These are phyloP conservation scores for Stenogyne calaminthoides DNA, from an alignment of 305 asterid species.

Conservation along the genomic window DNA sequence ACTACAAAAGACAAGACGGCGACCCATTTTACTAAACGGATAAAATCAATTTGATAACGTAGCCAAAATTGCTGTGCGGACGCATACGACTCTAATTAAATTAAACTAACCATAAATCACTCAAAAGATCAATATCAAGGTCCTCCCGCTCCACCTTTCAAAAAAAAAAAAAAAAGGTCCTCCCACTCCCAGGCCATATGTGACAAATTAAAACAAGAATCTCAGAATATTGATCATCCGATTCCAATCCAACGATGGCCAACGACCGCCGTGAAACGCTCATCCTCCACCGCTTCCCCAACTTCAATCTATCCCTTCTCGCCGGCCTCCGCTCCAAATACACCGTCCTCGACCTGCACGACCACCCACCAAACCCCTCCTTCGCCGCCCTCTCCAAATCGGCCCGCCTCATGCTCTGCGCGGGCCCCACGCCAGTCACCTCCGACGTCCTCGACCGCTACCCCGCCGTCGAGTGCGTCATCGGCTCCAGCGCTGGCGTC, in stretches of 20 bases:
- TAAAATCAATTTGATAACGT: no score
- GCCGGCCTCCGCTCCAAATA: slow-evolving; percentile 34
- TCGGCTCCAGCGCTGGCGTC: slow-evolving; percentile 54
- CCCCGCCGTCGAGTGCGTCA: slow-evolving; percentile 59
- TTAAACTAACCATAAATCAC: no score
- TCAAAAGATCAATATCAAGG: no score
- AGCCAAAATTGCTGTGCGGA: no score
- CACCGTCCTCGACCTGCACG: slow-evolving; percentile 48
- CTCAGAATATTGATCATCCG: neutral
- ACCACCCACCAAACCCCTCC: slow-evolving; percentile 41
- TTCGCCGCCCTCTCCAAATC: slow-evolving; percentile 35
- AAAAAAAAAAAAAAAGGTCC: no score
- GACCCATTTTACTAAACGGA: no score
- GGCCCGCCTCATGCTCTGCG: slow-evolving; percentile 55
- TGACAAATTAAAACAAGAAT: no score
- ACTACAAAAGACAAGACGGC: no score
- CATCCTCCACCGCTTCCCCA: slow-evolving; percentile 46
- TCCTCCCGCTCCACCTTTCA: no score
- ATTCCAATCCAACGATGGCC: slow-evolving; percentile 28
- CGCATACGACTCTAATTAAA: no score
- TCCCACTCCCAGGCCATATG: no score
- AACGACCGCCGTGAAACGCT: slow-evolving; percentile 20
- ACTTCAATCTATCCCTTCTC: slow-evolving; percentile 9
- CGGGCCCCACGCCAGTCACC: slow-evolving; percentile 46
- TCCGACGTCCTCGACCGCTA: slow-evolving; percentile 44